Conservation (phyloP, 371 early-diverging fungal genomes). For the Mortierella sp. region DNA sequence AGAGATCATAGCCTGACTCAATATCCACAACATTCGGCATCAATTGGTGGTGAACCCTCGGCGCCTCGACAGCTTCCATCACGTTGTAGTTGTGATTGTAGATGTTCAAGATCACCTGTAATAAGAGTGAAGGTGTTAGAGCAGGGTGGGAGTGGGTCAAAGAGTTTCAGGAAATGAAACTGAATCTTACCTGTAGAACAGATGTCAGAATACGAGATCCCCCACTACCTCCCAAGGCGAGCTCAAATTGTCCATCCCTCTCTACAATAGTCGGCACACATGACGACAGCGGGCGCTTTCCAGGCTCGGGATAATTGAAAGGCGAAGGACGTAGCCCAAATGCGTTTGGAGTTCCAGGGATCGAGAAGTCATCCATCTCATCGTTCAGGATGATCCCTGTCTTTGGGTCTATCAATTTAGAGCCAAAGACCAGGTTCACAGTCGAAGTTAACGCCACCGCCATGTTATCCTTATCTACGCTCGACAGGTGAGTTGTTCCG, state of each 20-base stretch:
- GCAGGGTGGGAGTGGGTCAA: background rate
- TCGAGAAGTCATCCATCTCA: constrained; percentile 98
- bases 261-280: constrained; percentile 91
- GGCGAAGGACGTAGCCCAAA: constrained; percentile 88
- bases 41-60: constrained; percentile 95
- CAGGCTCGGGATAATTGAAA: constrained; percentile 83
- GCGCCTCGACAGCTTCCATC: constrained; percentile 76
- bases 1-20: constrained; percentile 32
- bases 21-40: constrained; percentile 74
- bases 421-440: constrained; percentile 94
- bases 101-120: constrained; percentile 76
- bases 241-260: constrained; percentile 70
- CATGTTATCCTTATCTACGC: constrained; percentile 84
- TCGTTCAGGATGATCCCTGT: constrained; percentile 98
- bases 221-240: constrained; percentile 94
- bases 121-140: background rate
- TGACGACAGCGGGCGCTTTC: constrained; percentile 97
- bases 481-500: constrained; percentile 98
- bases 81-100: constrained; percentile 76
- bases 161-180: background rate
- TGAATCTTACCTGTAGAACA: constrained; percentile 70
- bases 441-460: constrained; percentile 94
- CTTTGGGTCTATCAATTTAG: constrained; percentile 89
- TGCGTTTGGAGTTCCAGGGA: constrained; percentile 82
- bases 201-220: constrained; percentile 95